These are phyloP conservation scores for Teratosphaeria gauchensis DNA, from an alignment of 2,329 filamentous ascomycete species.

Conservation along the genomic window DNA sequence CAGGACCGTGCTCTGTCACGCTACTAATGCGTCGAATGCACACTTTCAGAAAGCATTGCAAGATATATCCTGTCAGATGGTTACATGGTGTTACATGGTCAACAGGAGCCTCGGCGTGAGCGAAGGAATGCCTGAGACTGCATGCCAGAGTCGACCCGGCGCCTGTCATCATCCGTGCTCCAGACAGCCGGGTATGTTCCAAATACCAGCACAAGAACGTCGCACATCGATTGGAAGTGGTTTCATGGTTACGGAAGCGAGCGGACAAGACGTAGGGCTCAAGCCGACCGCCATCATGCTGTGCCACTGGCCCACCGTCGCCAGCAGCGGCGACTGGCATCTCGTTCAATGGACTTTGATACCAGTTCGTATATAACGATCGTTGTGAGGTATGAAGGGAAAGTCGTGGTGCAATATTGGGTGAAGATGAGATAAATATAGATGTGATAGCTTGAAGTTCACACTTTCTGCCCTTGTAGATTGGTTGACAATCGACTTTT, in stretches of 20 bases:
- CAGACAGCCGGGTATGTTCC: not conserved
- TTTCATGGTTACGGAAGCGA: not conserved
- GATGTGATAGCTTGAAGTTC: not conserved
- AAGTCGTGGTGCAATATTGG: no score
- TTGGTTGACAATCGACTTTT: not conserved
- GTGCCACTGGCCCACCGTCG: not conserved
- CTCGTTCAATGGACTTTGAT: not conserved
- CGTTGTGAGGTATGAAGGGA: not conserved
- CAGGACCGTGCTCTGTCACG: not conserved
- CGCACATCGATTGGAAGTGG: not conserved
- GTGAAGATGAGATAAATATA: not conserved
- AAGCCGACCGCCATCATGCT: not conserved
- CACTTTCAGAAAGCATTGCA: no score
- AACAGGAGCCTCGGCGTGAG: not conserved
- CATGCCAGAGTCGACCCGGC: not conserved
- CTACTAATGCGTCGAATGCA: not conserved
- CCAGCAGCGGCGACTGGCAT: not conserved
- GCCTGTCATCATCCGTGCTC: not conserved
- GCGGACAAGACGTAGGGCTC: not conserved
- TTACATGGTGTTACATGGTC: no score
- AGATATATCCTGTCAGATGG: no score
- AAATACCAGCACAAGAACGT: not conserved
- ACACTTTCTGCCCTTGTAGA: not conserved
- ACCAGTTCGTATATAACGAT: not conserved
- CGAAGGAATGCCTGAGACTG: not conserved